Percentiles rank a stretch among this genome's conserved stretches.
These are phyloP conservation scores for Vachellia collinsii DNA, from an alignment of 306 rosid species.

Conservation along the genomic window DNA sequence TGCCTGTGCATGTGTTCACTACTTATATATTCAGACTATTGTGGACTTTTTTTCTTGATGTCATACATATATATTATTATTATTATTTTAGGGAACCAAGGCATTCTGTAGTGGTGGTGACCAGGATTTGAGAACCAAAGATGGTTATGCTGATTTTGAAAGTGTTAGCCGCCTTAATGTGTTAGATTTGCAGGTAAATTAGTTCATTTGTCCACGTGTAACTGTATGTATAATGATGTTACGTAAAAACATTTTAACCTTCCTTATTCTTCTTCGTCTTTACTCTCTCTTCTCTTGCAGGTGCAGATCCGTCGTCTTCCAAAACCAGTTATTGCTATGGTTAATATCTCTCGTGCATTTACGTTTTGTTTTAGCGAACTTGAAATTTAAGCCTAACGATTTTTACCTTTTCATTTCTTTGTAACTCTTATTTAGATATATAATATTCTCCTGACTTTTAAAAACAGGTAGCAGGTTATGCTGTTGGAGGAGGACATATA, in stretches of 20 bases:
- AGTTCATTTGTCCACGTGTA: not conserved
- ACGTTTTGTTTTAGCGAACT: not conserved
- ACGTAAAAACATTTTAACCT: not conserved
- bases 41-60: constrained; percentile 8
- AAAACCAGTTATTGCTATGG: constrained; percentile 96
- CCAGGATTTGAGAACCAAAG: constrained; percentile 76
- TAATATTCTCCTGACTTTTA: constrained; percentile 25
- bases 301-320: constrained; percentile 90
- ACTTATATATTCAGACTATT: constrained; percentile 5
- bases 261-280: constrained; percentile 26
- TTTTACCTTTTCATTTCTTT: not conserved
- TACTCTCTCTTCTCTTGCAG: constrained; percentile 45
- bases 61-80: not conserved
- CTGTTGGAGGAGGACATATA: constrained; percentile 89
- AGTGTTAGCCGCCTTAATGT: constrained; percentile 77
- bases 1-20: not conserved
- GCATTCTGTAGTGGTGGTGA: constrained; percentile 96
- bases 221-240: not conserved
- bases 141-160: constrained; percentile 79
- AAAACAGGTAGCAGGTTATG: constrained; percentile 93
- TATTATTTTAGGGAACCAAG: constrained; percentile 61
- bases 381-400: not conserved
- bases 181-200: constrained; percentile 80
- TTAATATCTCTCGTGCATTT: not conserved
- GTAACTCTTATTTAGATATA: constrained; percentile 19